Evolutionary conservation across 2,329 filamentous ascomycete genomes (phyloP), one percentile per base, ranked within the genome.

Genomic region (Annulohypoxylon truncatum): DNA sequence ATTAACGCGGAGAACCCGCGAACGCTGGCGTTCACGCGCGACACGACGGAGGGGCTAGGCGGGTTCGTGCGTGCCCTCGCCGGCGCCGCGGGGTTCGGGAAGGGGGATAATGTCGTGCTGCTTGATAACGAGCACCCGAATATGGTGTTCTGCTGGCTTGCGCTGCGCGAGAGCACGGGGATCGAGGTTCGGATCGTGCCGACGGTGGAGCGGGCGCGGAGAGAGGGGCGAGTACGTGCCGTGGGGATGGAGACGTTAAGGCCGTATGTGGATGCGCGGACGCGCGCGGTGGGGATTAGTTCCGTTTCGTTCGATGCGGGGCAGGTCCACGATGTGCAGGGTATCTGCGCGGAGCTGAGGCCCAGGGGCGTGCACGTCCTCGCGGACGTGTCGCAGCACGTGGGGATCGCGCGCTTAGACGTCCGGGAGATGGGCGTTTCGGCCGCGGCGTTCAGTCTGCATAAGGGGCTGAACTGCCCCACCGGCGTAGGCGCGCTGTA

Each of bases 281-380:
- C 77, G 0, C 66, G 71, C 4, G 75, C 72, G 10, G 74, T 79
- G 26, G 76, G 76, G 0, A 44, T 79, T 13, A 76, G 73, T 53
- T 77, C 77, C 4, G 52, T 78, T 31, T 75, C 77, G 70, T 79
- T 78, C 58, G 76, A 79, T 55, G 71, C 68, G 33, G 77, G 77
- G 4, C 75, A 77, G 64, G 57, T 58, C n/a, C 75, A 78, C 64
- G 73, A 78, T 53, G 69, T 78, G 0, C 67, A 67, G 4, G 68
- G 68, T 10, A 73, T 79, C 29, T 75, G 74, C 50, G 66, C 58
- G 9, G 61, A 44, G 4, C 77, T 70, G 35, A 56, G 76, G 8
- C 72, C 71, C 0, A 42, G 56, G 6, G 75, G 76, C 0, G 74
- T 78, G 8, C 75, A 78, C 18, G 72, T 79, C 2, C 68, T 79